phyloP scores from a whole-genome alignment of 441 rosid genomes.

The Omphalea diandra region DNA sequence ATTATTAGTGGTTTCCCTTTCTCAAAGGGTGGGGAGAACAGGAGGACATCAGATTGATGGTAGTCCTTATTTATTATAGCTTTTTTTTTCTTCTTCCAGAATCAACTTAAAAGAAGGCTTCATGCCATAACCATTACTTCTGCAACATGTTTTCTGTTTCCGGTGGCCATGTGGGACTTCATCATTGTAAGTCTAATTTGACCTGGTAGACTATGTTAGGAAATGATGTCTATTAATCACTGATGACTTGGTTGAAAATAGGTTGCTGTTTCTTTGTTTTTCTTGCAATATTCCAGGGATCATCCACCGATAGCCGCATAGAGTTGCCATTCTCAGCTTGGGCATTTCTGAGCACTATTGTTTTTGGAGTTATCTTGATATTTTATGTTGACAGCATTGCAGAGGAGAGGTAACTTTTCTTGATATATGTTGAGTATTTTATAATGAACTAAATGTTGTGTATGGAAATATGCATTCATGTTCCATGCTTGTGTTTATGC shows the following conservation, averaged over 20 bases:
- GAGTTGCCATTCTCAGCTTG: conserved; percentile 81
- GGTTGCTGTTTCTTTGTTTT: conserved; percentile 18
- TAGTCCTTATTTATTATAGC: conserved; percentile 6
- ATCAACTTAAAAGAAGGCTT: conserved; percentile 85
- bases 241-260: conserved; percentile 18
- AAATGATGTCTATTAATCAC: conserved; percentile 15
- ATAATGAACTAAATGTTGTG: not conserved
- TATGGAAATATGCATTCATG: not conserved
- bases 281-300: conserved; percentile 54
- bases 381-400: conserved; percentile 86
- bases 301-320: conserved; percentile 46
- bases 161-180: conserved; percentile 97
- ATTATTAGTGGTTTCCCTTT: too few relatives aligned
- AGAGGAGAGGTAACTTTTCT: conserved; percentile 76
- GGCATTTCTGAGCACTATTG: conserved; percentile 78
- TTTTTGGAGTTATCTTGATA: conserved; percentile 80
- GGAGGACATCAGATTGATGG: not conserved
- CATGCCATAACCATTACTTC: conserved; percentile 84
- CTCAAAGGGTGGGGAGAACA: not conserved
- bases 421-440: not conserved
- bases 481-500: conserved; percentile 10
- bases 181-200: conserved; percentile 59
- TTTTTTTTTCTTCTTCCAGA: conserved; percentile 43
- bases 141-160: conserved; percentile 88
- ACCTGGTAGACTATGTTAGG: not conserved